Evolutionary conservation across 2,329 filamentous ascomycete species (phyloP), one percentile per base, ranked within the genome.

Genomic region (Tothia fuscella): DNA sequence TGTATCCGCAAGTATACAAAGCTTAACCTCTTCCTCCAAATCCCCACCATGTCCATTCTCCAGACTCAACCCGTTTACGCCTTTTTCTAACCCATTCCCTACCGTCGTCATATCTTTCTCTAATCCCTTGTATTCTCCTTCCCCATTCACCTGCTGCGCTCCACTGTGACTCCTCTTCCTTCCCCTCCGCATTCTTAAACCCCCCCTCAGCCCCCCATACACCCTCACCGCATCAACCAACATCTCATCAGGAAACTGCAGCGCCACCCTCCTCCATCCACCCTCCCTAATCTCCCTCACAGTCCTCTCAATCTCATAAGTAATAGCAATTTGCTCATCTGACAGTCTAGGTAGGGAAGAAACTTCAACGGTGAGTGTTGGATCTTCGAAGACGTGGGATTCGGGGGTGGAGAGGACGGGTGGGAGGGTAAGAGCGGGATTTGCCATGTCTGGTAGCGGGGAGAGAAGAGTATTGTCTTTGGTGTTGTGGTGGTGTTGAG

Each of bases 181-280:
- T 37, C 29, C 25, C 20, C 30, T 38, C 22, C 35, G 21, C 33
- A 7, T 38, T 31, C 19, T 32, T 36, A 10, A 81, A 54, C 0
- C 70, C 72, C 33, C 65, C 42, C 66, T 67, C 47, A 93, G 61
- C 1, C 76, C 65, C 41, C 80, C 76, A 43, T 81, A 86, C 0
- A 95, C 83, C 44, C 81, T 72, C 4, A 86, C 81, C 6, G 84
- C 85, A 68, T 98, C 87, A 1, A 75, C 69, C 1, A 98, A 72
- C 85, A 96, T 93, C 21, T 80, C 72, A 62, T 98, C 91, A 0
- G 91, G 89, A 51, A 98, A 96, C 57, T 98, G 91, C n/a, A 98
- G 65, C 1, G 87, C 91, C 24, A 98, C 74, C 38, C 82, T 74
- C 47, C 65, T 73, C 74, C 85, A 93, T 58, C 70, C 70, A 32